Evolutionary conservation across 2,329 filamentous ascomycete genomes (phyloP).

Genomic region (Cercospora sp.): DNA sequence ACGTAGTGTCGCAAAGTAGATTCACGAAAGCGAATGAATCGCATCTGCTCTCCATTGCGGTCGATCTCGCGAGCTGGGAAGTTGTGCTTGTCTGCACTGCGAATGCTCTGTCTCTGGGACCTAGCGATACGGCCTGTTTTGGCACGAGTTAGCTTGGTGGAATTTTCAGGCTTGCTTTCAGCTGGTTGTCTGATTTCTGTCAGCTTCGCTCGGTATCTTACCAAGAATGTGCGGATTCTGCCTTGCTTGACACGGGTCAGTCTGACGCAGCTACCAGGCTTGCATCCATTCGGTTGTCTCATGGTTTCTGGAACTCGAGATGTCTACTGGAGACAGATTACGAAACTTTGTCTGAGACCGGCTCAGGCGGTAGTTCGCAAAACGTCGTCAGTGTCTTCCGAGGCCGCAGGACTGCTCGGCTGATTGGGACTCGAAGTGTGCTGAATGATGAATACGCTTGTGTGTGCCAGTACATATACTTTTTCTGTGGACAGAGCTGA

Average conservation of each 20-base stretch:
- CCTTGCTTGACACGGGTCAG: background rate
- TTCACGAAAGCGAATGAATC: background rate
- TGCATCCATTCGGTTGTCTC: background rate
- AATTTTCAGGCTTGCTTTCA: background rate
- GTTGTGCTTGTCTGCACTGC: background rate
- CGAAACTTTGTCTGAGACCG: background rate
- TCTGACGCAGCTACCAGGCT: background rate
- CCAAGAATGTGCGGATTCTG: background rate
- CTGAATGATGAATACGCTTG: background rate
- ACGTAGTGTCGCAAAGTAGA: background rate
- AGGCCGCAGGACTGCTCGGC: background rate
- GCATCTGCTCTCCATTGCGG: background rate
- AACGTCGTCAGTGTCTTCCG: background rate
- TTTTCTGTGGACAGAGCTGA: background rate
- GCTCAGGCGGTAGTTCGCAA: background rate
- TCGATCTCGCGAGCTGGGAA: background rate
- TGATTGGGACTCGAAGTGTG: background rate
- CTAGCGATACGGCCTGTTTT: background rate
- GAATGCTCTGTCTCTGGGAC: background rate
- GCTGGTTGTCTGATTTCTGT: background rate
- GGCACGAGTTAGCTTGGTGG: background rate
- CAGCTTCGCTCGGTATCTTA: background rate
- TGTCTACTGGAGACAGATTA: background rate
- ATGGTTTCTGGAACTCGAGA: background rate
- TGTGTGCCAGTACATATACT: background rate